A percentile compares a stretch with the other conserved stretches of the same genome.
phyloP scores from a whole-genome alignment of 306 rosid genomes.

The Corylus avellana region DNA sequence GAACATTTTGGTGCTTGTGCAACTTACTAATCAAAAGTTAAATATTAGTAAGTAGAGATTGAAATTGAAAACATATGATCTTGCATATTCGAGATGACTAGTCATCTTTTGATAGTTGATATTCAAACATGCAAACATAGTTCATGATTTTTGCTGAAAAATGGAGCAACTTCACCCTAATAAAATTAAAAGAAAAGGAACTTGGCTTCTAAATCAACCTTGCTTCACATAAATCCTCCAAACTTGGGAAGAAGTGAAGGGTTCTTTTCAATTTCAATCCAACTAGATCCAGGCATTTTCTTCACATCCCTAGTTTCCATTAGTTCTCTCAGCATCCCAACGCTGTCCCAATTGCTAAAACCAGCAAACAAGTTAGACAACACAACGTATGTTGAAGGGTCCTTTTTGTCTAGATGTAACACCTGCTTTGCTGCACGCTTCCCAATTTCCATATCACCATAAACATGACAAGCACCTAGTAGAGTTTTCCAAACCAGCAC shows the following conservation, averaged over 20 bases:
- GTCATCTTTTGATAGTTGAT: too few relatives aligned
- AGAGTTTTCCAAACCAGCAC: constrained; percentile 72
- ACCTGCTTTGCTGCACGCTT: constrained; percentile 61
- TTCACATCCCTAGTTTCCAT: constrained; percentile 67
- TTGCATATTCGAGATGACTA: too few relatives aligned
- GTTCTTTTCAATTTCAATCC: constrained; percentile 41
- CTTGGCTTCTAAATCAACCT: not conserved
- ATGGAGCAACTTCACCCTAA: too few relatives aligned
- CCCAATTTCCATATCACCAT: constrained; percentile 60
- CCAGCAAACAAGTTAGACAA: constrained; percentile 75
- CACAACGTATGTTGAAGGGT: constrained; percentile 67
- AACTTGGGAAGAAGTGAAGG: not conserved
- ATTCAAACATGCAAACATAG: too few relatives aligned
- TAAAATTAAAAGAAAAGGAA: too few relatives aligned
- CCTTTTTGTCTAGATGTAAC: constrained; percentile 41
- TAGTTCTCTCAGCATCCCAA: constrained; percentile 53
- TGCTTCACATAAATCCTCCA: not conserved
- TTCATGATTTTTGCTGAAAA: too few relatives aligned
- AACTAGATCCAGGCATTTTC: constrained; percentile 75
- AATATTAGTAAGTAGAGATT: too few relatives aligned
- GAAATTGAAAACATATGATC: too few relatives aligned
- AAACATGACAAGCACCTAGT: constrained; percentile 70
- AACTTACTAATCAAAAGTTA: too few relatives aligned
- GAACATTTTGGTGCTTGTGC: too few relatives aligned
- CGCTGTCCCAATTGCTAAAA: constrained; percentile 57